Conservation (phyloP, 1,139 yeast genomes). For the Geotrichum europaeum region DNA sequence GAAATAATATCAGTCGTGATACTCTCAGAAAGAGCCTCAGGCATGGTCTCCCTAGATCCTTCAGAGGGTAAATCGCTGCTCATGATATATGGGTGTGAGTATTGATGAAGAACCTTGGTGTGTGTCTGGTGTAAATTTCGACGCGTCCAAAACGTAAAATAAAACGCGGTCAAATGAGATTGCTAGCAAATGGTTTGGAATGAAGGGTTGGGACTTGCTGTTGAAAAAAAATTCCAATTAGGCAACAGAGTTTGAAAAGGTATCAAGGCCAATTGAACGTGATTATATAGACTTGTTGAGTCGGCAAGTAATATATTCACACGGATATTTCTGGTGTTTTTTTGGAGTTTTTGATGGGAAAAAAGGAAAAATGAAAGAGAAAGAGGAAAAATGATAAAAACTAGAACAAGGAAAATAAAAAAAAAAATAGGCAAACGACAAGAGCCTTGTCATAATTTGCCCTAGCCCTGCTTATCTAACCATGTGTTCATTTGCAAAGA, state of each 20-base stretch:
- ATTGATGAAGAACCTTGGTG: neutral
- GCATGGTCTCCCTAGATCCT: neutral
- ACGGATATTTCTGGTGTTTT: neutral
- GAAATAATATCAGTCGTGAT: neutral
- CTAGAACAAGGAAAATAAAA: neutral
- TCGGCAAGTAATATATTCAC: neutral
- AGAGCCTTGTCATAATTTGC: neutral
- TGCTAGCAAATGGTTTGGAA: neutral
- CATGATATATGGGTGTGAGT: neutral
- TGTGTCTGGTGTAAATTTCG: neutral
- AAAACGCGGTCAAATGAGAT: neutral
- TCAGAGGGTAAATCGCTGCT: neutral
- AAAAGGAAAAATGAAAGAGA: neutral
- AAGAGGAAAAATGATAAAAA: neutral
- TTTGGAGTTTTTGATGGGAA: neutral
- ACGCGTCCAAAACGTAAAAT: neutral
- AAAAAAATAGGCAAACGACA: neutral
- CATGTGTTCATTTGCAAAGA: neutral
- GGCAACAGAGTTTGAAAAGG: neutral
- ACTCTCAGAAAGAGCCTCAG: neutral
- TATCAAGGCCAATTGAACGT: neutral
- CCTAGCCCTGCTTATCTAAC: neutral
- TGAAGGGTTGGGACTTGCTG: neutral
- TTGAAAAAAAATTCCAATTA: neutral
- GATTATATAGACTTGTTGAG: neutral